phyloP scores from a whole-genome alignment of 345 rosid species.

The Anacardium occidentale region DNA sequence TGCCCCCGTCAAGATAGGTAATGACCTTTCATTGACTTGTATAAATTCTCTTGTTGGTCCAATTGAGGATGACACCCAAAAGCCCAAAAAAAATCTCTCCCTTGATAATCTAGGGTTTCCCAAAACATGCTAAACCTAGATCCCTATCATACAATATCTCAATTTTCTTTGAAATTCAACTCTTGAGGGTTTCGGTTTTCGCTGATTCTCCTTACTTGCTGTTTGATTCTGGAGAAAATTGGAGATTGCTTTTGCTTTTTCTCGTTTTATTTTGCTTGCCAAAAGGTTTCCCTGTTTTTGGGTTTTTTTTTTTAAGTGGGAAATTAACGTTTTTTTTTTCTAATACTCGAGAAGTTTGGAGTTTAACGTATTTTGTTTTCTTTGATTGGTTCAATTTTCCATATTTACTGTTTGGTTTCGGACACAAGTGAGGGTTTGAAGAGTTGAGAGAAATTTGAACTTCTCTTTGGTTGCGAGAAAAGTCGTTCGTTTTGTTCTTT shows the following conservation, averaged over 20 bases:
- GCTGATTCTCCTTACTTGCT: background rate
- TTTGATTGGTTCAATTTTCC: background rate
- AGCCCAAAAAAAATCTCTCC: background rate
- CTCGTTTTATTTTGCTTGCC: background rate
- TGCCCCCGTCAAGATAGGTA: background rate
- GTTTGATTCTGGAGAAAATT: conserved; percentile 5
- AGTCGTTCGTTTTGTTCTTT: background rate
- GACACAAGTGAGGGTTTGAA: background rate
- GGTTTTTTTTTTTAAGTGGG: background rate
- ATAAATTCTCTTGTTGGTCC: background rate
- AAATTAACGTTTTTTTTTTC: conserved; percentile 6
- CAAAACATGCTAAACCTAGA: background rate
- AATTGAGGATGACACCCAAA: background rate
- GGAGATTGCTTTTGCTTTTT: background rate
- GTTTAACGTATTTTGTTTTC: background rate
- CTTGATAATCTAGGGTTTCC: conserved; percentile 21
- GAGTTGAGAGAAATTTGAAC: background rate
- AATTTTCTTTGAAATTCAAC: background rate
- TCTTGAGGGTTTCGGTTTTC: conserved; percentile 8
- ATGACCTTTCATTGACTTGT: background rate
- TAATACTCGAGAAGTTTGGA: background rate
- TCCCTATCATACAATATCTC: background rate
- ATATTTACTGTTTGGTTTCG: background rate
- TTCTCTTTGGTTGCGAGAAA: background rate
- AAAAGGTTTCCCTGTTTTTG: background rate